Evolutionary conservation across 2,329 filamentous ascomycete genomes (phyloP).

Genomic region (Fusarium sp.): DNA sequence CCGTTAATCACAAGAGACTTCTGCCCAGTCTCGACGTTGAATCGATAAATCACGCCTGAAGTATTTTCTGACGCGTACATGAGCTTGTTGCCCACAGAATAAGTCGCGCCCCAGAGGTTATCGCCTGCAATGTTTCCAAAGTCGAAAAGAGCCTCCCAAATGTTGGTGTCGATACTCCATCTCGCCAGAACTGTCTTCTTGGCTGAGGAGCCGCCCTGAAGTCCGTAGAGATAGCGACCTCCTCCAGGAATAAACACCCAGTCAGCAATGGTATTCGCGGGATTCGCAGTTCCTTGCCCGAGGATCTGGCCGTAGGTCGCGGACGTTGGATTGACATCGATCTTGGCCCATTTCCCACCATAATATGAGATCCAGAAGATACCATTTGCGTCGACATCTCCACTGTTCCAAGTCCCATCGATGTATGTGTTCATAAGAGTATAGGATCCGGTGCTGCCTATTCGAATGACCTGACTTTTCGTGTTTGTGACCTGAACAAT

Average conservation of each 20-base stretch:
- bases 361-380: slow-evolving; percentile 6
- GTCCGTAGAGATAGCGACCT: not conserved
- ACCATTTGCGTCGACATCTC: not conserved
- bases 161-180: slow-evolving; percentile 1
- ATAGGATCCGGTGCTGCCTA: slow-evolving; percentile 3
- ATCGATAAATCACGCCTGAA: slow-evolving; percentile 7
- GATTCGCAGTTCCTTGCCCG: not conserved
- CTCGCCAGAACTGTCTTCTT: not conserved
- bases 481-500: slow-evolving; percentile 5
- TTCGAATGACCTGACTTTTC: slow-evolving; percentile 7
- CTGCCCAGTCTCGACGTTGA: slow-evolving; percentile 2
- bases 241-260: not conserved
- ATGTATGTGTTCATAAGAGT: slow-evolving; percentile 6
- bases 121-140: not conserved
- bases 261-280: not conserved
- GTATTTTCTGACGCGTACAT: slow-evolving; percentile 19
- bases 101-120: slow-evolving; percentile 12
- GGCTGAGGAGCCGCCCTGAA: not conserved
- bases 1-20: slow-evolving; percentile 4
- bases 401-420: slow-evolving; percentile 2
- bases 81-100: not conserved
- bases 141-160: not conserved
- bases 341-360: slow-evolving; percentile 5
- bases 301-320: slow-evolving; percentile 1
- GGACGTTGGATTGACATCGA: slow-evolving; percentile 5